A percentile compares a stretch with the other conserved stretches of the same genome.
Evolutionary conservation across 1,139 yeast species (phyloP).

Genomic region (Zygotorulaspora mrakii): DNA sequence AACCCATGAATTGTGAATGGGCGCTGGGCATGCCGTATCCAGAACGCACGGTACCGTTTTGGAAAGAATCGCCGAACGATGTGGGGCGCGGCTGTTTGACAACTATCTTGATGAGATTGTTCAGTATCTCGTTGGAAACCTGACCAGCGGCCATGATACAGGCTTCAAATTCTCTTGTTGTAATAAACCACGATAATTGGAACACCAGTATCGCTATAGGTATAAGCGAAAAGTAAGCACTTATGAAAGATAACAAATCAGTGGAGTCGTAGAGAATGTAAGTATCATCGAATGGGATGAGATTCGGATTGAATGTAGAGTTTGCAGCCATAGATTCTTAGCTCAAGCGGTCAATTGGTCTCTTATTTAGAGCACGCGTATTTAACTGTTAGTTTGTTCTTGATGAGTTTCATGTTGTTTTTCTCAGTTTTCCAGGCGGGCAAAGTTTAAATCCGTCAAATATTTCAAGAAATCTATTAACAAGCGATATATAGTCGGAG

Average conservation of each 20-base stretch:
- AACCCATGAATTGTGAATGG: slow-evolving; percentile 94
- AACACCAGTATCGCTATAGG: slow-evolving; percentile 80
- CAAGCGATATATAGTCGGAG: background rate
- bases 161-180: slow-evolving; percentile 82
- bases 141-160: slow-evolving; percentile 84
- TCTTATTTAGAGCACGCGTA: too few species aligned
- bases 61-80: slow-evolving; percentile 49
- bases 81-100: slow-evolving; percentile 76
- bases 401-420: too few species aligned
- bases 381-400: too few species aligned
- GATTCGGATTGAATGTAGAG: slow-evolving; percentile 19
- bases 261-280: slow-evolving; percentile 73
- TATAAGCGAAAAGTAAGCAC: slow-evolving; percentile 73
- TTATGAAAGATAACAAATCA: slow-evolving; percentile 55
- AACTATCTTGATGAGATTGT: slow-evolving; percentile 60
- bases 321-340: slow-evolving; percentile 1
- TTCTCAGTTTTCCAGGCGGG: too few species aligned
- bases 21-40: slow-evolving; percentile 98
- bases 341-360: too few species aligned
- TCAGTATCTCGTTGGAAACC: slow-evolving; percentile 67
- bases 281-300: slow-evolving; percentile 53
- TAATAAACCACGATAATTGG: slow-evolving; percentile 77
- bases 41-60: slow-evolving; percentile 44
- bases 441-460: too few species aligned
- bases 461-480: background rate